Evolutionary conservation across 148 eudicot species (phyloP), one percentile per base, ranked within the genome.

Genomic region (Silene latifolia): DNA sequence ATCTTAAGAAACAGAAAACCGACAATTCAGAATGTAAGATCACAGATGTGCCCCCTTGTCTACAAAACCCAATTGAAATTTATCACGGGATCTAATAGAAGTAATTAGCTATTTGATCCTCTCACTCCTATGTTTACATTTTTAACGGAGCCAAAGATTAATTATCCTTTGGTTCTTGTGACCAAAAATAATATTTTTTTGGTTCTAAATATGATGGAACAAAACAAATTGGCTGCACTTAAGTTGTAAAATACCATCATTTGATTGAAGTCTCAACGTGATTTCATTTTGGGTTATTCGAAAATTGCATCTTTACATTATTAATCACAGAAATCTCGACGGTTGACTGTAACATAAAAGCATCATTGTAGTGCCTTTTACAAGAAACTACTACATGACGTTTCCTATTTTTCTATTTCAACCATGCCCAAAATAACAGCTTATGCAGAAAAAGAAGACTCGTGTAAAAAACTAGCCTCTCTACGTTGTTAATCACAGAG

Each of bases 331-430:
- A 14, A 9, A 48, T 48, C 13, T 48, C 3, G 54, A 15, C 47
- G 66, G 39, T 67, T 57, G 66, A 67, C 53, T 57, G 44, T 42
- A 62, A 23, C 42, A 76, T 58, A 8, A 61, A 39, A 15, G 57
- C 25, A 59, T 24, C 39, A 25, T 7, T 25, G 57, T 5, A 39
- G 44, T 65, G 18, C 48, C 62, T 18, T 25, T 8, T 35, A 47
- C 58, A 48, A 47, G 18, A 54, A 42, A 14, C 25, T 0, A 32
- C 17, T 25, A 72, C 44, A 12, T 42, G 29, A 35, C 17, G 58
- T 39, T 54, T 67, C 44, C 58, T 8, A 58, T 48, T 21, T 57
- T 7, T 58, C 19, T 46, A 42, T 17, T 20, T 4, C 9, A 76
- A 23, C 56, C 65, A 66, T 57, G 47, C 12, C 18, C 35, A 35